Conservation (phyloP, 164 flowering plant genomes). For the Magnolia changhungtana region DNA sequence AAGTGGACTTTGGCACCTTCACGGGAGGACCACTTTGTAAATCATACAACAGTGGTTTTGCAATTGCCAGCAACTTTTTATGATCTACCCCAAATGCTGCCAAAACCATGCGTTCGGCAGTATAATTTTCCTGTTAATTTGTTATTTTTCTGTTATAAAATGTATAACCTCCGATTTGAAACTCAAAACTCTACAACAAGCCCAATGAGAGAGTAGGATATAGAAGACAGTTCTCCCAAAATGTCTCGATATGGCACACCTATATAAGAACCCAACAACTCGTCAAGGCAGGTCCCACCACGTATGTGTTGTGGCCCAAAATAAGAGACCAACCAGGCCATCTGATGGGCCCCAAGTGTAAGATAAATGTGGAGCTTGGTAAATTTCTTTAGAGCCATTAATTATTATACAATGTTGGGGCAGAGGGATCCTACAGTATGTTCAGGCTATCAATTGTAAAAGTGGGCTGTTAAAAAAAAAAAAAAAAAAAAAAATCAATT, state of each 20-base stretch:
- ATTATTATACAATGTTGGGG: no score
- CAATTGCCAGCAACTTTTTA: conserved; percentile 53
- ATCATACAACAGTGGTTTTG: conserved; percentile 72
- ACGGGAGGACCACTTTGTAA: conserved; percentile 35
- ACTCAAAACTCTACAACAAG: background rate
- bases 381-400: no score
- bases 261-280: background rate
- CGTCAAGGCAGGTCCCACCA: no score
- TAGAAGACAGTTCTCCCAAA: background rate
- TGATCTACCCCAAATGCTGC: conserved; percentile 83
- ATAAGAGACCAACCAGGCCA: background rate
- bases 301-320: background rate
- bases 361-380: no score
- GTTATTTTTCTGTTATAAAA: background rate
- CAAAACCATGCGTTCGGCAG: conserved; percentile 80
- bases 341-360: no score
- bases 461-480: no score
- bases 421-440: no score
- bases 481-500: no score
- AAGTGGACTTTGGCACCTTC: conserved; percentile 53
- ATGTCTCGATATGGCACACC: background rate
- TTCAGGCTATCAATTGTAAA: no score
- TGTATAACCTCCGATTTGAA: background rate
- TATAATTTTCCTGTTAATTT: conserved; percentile 56
- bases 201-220: background rate